Base-by-base conservation (phyloP, 345 rosid species). In the Jatropha curcas region DNA sequence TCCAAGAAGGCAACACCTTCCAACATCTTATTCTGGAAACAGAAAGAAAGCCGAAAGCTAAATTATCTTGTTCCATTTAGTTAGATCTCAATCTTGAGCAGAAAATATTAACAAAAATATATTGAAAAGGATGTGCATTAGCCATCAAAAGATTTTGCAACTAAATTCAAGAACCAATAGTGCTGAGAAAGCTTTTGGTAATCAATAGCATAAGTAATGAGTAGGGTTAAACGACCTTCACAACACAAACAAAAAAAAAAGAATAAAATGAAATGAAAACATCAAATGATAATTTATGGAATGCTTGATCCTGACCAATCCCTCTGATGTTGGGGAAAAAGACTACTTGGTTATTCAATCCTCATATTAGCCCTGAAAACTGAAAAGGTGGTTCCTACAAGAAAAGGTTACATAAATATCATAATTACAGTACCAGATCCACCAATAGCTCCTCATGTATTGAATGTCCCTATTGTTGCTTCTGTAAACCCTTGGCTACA, bases 1-100 rank as follows among this genome's bases (percentile, higher is more conserved):
- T 90, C 96, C 80, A 89, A 58, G 83, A 92, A 92, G 67, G 86
- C 12, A 22, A 88, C 85, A 57, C 95, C 93, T 75, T 92, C 95
- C 83, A 87, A 70, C 85, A 75, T 87, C 67, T 85, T 78, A 80
- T 71, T 88, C 97, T 92, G 86, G 6, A 35, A 60, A 65, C 28
- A 74, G 57, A 5, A 65, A 80, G 34, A 75, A 6, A 51, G 11
- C 59, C 14, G 37, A 46, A 39, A 53, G 35, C 66, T 35, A 16
- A 72, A 45, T 63, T 45, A 56, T 28, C 28, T 34, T 39, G 25
- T 46, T 4, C n/a, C 20, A 30, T 11, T 60, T 43, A 10, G 22
- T 31, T 33, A n/a, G 17, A 55, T 25, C 11, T 57, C 65, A 57
- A 41, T 57, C 4, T 10, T 14, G 10, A 20, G 19, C 41, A 28